Evolutionary conservation across 306 rosid genomes (phyloP), one percentile per base, ranked within the genome.

Genomic region (Lupinus albus): DNA sequence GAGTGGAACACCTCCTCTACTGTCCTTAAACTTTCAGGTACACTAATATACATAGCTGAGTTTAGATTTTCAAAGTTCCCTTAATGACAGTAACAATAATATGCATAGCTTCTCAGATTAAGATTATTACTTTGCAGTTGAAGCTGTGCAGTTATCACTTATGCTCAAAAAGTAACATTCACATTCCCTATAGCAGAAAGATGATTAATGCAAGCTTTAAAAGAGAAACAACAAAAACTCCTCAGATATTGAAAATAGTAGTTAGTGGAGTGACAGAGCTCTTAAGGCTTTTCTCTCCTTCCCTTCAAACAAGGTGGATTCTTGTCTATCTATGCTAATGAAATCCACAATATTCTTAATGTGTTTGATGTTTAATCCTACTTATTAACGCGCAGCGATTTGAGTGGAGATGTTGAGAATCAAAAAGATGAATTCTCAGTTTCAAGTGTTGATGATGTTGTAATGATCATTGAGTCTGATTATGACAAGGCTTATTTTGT

Each of bases 231-330:
- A 74, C 89, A 14, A 72, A 81, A 61, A 80, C 96, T 11, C 83
- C 95, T 39, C 76, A 50, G 74, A 15, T 86, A 38, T 15, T 92
- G 75, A 89, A 76, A 86, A 48, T 84, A 33, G 89, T 84, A 0
- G 96, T 92, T 4, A 83, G 77, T 46, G 96, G 88, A 41, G 84
- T 80, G 15, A 89, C 96, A 0, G 88, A 87, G 80, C 80, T 89
- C 65, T 85, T 89, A 46, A 68, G 98, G 69, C 41, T 84, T 76
- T 55, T 92, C 75, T 83, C 95, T 74, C 78, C 81, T 64, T 71
- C 79, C 67, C 21, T 17, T 52, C 61, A 59, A 61, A 36, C 80
- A 59, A 78, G 87, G 93, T 85, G 87, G 93, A 83, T 13, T 7
- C 38, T 67, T 7, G 2, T 36, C 44, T 38, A 8, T 38, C 44